phyloP scores from a whole-genome alignment of 805 yeast species.

The Lachancea waltii region DNA sequence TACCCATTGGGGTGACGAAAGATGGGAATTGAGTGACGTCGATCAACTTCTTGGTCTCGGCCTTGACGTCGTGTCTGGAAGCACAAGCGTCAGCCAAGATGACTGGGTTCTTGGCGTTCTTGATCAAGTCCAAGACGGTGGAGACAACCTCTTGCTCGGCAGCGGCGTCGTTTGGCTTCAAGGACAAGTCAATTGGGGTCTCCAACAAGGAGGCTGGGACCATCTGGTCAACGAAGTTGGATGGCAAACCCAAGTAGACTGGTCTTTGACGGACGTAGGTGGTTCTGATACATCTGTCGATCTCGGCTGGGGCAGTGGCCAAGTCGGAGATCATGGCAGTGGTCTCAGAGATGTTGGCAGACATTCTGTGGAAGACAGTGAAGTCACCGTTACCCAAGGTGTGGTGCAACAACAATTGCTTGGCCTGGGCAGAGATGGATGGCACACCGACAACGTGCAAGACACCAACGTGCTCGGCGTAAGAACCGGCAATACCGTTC shows the following conservation, averaged over 20 bases:
- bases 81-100: slow-evolving; percentile 86
- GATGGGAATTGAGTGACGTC: slow-evolving; percentile 71
- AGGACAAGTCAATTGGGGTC: slow-evolving; percentile 56
- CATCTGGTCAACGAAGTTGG: slow-evolving; percentile 63
- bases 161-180: slow-evolving; percentile 51
- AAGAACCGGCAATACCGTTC: slow-evolving; percentile 83
- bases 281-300: slow-evolving; percentile 67
- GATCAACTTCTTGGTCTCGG: slow-evolving; percentile 58
- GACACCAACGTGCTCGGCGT: slow-evolving; percentile 83
- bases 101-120: slow-evolving; percentile 58
- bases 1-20: slow-evolving; percentile 88
- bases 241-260: slow-evolving; percentile 76
- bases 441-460: slow-evolving; percentile 86
- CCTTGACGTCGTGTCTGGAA: slow-evolving; percentile 61
- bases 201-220: slow-evolving; percentile 53
- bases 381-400: slow-evolving; percentile 81
- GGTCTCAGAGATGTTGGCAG: slow-evolving; percentile 62
- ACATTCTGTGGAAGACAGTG: slow-evolving; percentile 74
- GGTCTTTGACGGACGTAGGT: slow-evolving; percentile 73
- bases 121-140: slow-evolving; percentile 45
- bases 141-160: slow-evolving; percentile 60
- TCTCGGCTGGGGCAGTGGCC: slow-evolving; percentile 57
- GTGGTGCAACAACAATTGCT: slow-evolving; percentile 71
- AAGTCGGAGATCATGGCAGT: slow-evolving; percentile 59
- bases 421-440: slow-evolving; percentile 63